Percentiles rank a stretch among this genome's conserved stretches.
Evolutionary conservation across 179 eudicot genomes (phyloP).

Genomic region (Silene vulgaris): DNA sequence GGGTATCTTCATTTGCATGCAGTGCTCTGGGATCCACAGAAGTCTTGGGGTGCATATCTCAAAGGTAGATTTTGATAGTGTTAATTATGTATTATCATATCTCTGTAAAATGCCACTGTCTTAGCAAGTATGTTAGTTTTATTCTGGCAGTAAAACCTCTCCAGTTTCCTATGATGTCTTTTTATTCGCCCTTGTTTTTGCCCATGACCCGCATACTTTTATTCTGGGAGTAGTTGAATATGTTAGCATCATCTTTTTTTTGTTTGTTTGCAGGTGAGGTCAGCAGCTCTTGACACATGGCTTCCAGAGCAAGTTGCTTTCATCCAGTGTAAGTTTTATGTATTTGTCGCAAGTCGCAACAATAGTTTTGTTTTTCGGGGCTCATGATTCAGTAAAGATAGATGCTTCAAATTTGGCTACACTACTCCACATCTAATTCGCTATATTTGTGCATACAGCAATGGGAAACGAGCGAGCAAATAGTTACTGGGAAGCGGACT

Average conservation of each 20-base stretch:
- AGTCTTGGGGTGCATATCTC: slow-evolving; percentile 97
- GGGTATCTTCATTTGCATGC: slow-evolving; percentile 92
- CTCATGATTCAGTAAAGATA: background rate
- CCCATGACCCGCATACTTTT: background rate
- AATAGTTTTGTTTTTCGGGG: background rate
- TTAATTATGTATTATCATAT: background rate
- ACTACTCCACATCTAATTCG: slow-evolving; percentile 4
- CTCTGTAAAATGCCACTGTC: background rate
- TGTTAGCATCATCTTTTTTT: background rate
- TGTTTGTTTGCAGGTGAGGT: slow-evolving; percentile 62
- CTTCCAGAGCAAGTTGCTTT: slow-evolving; percentile 97
- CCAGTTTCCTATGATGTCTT: background rate
- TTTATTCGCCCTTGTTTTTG: background rate
- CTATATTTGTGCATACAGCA: slow-evolving; percentile 33
- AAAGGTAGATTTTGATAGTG: slow-evolving; percentile 48
- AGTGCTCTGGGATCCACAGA: slow-evolving; percentile 95
- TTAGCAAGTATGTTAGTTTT: too few relatives aligned
- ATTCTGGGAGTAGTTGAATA: background rate
- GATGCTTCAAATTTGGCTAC: background rate
- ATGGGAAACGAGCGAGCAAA: slow-evolving; percentile 92
- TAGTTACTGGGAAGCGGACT: slow-evolving; percentile 95
- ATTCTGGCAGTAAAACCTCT: too few relatives aligned
- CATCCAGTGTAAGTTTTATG: slow-evolving; percentile 65
- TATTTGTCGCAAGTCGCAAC: background rate
- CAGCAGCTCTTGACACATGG: slow-evolving; percentile 99